Evolutionary conservation across 192 early-diverging fungal genomes (phyloP).

Genomic region (Fimicolochytrium jonesii): DNA sequence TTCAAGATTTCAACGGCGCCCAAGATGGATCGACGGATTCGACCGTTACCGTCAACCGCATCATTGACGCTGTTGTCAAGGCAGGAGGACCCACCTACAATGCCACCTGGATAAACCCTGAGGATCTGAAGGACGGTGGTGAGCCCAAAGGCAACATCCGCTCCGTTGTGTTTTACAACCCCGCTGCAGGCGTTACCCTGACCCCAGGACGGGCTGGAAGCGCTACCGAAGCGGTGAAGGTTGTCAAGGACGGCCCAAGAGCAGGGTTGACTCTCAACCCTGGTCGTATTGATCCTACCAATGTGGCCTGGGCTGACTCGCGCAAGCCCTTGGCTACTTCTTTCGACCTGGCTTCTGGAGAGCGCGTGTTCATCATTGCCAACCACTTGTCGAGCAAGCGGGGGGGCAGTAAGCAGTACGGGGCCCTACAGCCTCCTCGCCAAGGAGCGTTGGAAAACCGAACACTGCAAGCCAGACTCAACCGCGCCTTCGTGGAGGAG

Average conservation of each 20-base stretch:
- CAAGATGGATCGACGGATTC: not conserved
- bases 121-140: slow-evolving; percentile 1
- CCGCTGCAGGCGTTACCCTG: slow-evolving; percentile 8
- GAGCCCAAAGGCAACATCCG: slow-evolving; percentile 18
- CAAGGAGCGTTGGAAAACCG: not conserved
- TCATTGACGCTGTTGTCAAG: not conserved
- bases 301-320: not conserved
- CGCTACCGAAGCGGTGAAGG: not conserved
- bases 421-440: slow-evolving; percentile 6
- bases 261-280: slow-evolving; percentile 12
- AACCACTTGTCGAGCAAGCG: slow-evolving; percentile 11
- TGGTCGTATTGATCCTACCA: slow-evolving; percentile 8
- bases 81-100: slow-evolving; percentile 18
- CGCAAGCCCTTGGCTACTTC: slow-evolving; percentile 10
- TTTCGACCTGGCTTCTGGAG: slow-evolving; percentile 1
- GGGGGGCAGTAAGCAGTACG: not conserved
- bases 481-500: not conserved
- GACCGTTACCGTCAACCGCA: not conserved
- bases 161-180: slow-evolving; percentile 13
- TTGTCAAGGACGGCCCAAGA: not conserved
- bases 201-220: not conserved
- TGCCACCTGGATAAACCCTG: slow-evolving; percentile 18
- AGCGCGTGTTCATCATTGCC: slow-evolving; percentile 13
- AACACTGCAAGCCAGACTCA: slow-evolving; percentile 1
- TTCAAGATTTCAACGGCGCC: slow-evolving; percentile 15